phyloP scores from a whole-genome alignment of 768 basidiomycete species.

The Brasilioporus rufonigricans region DNA sequence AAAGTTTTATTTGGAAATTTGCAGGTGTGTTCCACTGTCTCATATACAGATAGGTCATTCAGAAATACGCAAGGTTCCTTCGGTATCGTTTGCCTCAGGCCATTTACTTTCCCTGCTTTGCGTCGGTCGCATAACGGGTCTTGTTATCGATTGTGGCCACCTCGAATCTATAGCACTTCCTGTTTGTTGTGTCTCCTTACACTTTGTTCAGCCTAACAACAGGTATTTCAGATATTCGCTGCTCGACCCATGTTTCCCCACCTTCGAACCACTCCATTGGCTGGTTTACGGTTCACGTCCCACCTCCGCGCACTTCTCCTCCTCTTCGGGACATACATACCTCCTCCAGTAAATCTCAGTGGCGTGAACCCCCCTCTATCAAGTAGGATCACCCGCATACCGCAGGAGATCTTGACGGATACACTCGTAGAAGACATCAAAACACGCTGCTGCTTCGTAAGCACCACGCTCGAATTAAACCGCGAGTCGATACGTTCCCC shows the following conservation, averaged over 20 bases:
- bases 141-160: constrained; percentile 92
- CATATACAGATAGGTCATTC: neutral
- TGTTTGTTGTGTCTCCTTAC: constrained; percentile 44
- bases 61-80: constrained; percentile 66
- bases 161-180: constrained; percentile 88
- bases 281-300: constrained; percentile 75
- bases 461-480: constrained; percentile 48
- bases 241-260: constrained; percentile 84
- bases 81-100: constrained; percentile 89
- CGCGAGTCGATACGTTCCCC: constrained; percentile 33
- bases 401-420: constrained; percentile 77
- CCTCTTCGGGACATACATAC: constrained; percentile 81
- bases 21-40: constrained; percentile 48
- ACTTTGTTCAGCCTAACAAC: neutral
- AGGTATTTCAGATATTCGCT: constrained; percentile 73
- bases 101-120: constrained; percentile 84
- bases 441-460: constrained; percentile 87
- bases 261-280: constrained; percentile 81
- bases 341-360: constrained; percentile 72
- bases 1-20: constrained; percentile 86
- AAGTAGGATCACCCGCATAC: constrained; percentile 64
- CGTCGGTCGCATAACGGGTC: constrained; percentile 85
- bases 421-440: constrained; percentile 87
- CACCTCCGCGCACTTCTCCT: constrained; percentile 82
- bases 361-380: constrained; percentile 61